A percentile compares a stretch with the other conserved stretches of the same genome.
Evolutionary conservation across 2,329 filamentous ascomycete genomes (phyloP).

Genomic region (Chaetomium sp.): DNA sequence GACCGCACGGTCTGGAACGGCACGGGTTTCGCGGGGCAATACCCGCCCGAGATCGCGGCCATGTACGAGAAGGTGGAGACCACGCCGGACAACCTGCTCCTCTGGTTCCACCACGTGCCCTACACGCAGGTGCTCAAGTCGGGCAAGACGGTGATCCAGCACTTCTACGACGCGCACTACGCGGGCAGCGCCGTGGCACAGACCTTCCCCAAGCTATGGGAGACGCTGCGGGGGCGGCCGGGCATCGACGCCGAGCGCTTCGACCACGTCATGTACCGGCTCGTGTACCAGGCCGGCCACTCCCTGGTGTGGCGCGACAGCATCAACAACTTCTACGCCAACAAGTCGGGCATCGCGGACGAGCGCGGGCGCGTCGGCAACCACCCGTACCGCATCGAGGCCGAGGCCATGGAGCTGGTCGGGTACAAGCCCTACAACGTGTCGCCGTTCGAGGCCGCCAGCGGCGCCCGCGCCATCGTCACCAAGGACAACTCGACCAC

Average conservation of each 20-base stretch:
- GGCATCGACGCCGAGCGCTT: slow-evolving; percentile 62
- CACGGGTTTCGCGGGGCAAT: slow-evolving; percentile 67
- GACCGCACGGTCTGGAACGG: slow-evolving; percentile 70
- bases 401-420: slow-evolving; percentile 63
- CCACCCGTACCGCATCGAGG: slow-evolving; percentile 68
- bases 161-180: slow-evolving; percentile 56
- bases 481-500: slow-evolving; percentile 54
- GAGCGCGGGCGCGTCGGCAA: slow-evolving; percentile 56
- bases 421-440: slow-evolving; percentile 60
- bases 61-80: slow-evolving; percentile 62
- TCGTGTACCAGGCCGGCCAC: slow-evolving; percentile 69
- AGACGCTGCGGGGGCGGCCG: slow-evolving; percentile 49
- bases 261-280: slow-evolving; percentile 59
- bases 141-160: slow-evolving; percentile 65
- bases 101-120: slow-evolving; percentile 75
- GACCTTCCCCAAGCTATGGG: slow-evolving; percentile 58
- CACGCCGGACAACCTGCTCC: slow-evolving; percentile 67
- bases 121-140: slow-evolving; percentile 65
- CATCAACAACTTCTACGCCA: slow-evolving; percentile 65
- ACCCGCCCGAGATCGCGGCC: slow-evolving; percentile 60
- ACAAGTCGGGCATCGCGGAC: slow-evolving; percentile 63
- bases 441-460: slow-evolving; percentile 62
- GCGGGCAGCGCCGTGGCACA: slow-evolving; percentile 62
- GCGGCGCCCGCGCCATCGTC: slow-evolving; percentile 56
- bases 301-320: slow-evolving; percentile 70